These are phyloP conservation scores for Sporisorium exsertum DNA, from an alignment of 1,284 basidiomycete genomes.

Conservation along the genomic window DNA sequence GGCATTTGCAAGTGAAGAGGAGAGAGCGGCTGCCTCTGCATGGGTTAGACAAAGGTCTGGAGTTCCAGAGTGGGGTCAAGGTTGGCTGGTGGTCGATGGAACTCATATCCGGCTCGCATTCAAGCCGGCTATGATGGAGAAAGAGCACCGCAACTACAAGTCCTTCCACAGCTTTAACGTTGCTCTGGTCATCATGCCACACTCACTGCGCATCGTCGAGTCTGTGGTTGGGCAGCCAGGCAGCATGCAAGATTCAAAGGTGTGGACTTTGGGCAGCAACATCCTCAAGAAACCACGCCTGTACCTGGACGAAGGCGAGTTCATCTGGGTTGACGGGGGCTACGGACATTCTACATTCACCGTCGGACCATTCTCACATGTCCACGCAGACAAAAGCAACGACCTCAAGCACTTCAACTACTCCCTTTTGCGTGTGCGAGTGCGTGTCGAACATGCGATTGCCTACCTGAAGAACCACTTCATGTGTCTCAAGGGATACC, in stretches of 20 bases:
- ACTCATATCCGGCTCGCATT: neutral
- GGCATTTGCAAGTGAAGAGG: neutral
- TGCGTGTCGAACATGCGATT: constrained; percentile 5
- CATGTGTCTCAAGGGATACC: constrained; percentile 7
- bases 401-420: constrained; percentile 13
- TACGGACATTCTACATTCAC: no score
- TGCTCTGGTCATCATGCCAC: constrained; percentile 6
- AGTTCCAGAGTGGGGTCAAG: neutral
- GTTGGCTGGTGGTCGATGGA: neutral
- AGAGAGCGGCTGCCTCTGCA: neutral
- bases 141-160: constrained; percentile 6
- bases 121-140: neutral
- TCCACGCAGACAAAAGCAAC: constrained; percentile 1
- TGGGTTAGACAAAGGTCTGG: neutral
- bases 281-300: constrained; percentile 18
- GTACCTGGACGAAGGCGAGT: no score
- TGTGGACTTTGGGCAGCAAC: constrained; percentile 7
- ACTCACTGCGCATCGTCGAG: constrained; percentile 11
- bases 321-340: no score
- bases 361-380: constrained; percentile 10
- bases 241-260: constrained; percentile 8
- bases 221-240: constrained; percentile 6
- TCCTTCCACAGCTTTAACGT: constrained; percentile 7
- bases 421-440: neutral
- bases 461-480: constrained; percentile 15